Percentiles rank a stretch among this genome's conserved stretches.
Conservation (phyloP, 805 yeast genomes). For the Saturnispora gosingensis region DNA sequence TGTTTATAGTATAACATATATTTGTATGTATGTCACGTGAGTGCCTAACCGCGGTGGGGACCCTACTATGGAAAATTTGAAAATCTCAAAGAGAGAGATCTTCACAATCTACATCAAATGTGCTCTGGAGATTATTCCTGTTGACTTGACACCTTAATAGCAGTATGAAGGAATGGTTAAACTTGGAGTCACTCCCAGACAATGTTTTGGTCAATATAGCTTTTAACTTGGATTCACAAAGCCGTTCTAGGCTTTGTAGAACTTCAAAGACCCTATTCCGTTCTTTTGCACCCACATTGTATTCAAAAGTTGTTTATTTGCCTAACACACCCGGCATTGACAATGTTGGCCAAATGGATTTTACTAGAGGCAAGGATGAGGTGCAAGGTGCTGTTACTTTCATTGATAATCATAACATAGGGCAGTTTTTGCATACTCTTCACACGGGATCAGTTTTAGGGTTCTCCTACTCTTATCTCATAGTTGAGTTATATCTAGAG, state of each 20-base stretch:
- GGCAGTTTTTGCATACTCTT: constrained; percentile 16
- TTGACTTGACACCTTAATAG: not conserved
- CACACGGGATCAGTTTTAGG: constrained; percentile 13
- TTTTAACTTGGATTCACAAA: not conserved
- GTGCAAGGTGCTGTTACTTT: not conserved
- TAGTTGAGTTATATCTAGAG: constrained; percentile 20
- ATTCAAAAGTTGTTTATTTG: constrained; percentile 9
- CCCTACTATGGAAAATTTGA: not conserved
- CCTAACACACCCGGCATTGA: not conserved
- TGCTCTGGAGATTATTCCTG: not conserved
- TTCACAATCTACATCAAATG: not conserved
- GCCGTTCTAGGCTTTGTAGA: not conserved
- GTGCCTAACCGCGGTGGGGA: not conserved
- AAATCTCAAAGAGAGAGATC: not conserved
- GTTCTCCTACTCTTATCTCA: constrained; percentile 19
- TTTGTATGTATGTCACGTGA: not conserved
- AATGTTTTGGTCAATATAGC: not conserved
- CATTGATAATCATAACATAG: constrained; percentile 7
- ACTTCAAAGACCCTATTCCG: not conserved
- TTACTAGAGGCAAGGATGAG: not conserved
- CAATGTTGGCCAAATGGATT: not conserved
- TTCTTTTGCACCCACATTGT: constrained; percentile 11
- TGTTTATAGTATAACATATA: not conserved
- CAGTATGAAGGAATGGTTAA: not conserved
- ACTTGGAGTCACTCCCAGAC: not conserved